Evolutionary conservation across 495 filamentous ascomycete species (phyloP).

Genomic region (Aspergillus biplanus): DNA sequence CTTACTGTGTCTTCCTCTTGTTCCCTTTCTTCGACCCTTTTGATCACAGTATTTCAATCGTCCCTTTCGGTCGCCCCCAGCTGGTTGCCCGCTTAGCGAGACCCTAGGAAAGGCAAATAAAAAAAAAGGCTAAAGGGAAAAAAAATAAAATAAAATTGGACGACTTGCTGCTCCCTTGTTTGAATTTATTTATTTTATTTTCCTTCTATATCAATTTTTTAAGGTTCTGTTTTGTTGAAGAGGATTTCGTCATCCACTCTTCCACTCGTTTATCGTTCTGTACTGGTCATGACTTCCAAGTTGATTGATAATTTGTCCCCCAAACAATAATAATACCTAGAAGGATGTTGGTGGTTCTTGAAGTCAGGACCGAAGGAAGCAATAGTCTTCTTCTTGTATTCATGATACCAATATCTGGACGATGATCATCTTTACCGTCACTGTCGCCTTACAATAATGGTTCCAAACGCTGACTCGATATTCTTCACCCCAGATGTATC

Average conservation of each 20-base stretch:
- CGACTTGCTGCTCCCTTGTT: slow-evolving; percentile 17
- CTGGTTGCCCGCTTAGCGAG: slow-evolving; percentile 35
- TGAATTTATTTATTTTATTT: slow-evolving; percentile 22
- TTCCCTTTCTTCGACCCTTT: not conserved
- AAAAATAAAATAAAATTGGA: not conserved
- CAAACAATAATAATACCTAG: no score
- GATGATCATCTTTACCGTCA: no score
- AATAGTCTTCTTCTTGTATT: no score
- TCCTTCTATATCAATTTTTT: slow-evolving; percentile 22
- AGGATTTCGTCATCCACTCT: slow-evolving; percentile 28
- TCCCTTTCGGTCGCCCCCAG: not conserved
- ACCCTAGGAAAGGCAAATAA: not conserved
- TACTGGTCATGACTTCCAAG: not conserved
- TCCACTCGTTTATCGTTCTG: not conserved
- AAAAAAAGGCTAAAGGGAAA: not conserved
- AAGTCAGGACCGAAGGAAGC: no score
- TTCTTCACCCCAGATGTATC: no score
- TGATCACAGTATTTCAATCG: not conserved
- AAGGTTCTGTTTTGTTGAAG: not conserved
- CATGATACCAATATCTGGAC: no score
- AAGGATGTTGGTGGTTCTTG: no score
- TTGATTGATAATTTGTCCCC: no score
- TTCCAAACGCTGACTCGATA: no score
- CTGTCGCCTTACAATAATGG: no score
- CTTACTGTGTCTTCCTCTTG: not conserved